Percentiles rank a stretch among this genome's conserved stretches.
These are phyloP conservation scores for Metarhizium anisopliae DNA, from an alignment of 2,329 filamentous ascomycete species.

Conservation along the genomic window DNA sequence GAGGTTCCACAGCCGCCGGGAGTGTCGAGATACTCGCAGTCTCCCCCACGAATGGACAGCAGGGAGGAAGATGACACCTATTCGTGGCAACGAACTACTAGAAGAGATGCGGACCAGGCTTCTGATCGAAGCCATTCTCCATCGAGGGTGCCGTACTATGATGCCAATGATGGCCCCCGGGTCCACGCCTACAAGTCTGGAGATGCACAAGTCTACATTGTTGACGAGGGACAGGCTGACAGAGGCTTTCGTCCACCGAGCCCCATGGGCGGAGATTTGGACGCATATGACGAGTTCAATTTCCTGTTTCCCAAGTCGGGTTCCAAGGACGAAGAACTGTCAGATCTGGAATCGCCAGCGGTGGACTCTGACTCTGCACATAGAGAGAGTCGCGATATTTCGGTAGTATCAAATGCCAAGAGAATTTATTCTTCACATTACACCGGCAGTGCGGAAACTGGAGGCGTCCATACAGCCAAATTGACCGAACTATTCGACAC, in stretches of 20 bases:
- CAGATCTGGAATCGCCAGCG: constrained; percentile 19
- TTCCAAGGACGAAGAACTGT: constrained; percentile 17
- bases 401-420: constrained; percentile 11
- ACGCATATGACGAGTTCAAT: constrained; percentile 20
- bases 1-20: background rate
- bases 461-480: constrained; percentile 24
- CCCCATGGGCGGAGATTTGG: constrained; percentile 15
- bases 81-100: background rate
- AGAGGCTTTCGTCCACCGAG: constrained; percentile 5
- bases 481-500: constrained; percentile 27
- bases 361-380: constrained; percentile 13
- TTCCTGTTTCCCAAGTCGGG: constrained; percentile 15
- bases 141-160: background rate
- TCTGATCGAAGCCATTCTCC: background rate
- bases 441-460: constrained; percentile 27
- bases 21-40: background rate
- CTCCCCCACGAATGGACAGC: background rate
- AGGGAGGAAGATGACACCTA: background rate
- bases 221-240: background rate
- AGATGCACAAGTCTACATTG: background rate
- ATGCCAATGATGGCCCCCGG: background rate
- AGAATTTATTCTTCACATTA: constrained; percentile 26
- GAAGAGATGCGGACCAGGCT: background rate
- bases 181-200: background rate
- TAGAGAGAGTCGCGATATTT: constrained; percentile 8